Base-by-base conservation (phyloP, 2,329 filamentous ascomycete genomes). In the Magnaporthales sp. region DNA sequence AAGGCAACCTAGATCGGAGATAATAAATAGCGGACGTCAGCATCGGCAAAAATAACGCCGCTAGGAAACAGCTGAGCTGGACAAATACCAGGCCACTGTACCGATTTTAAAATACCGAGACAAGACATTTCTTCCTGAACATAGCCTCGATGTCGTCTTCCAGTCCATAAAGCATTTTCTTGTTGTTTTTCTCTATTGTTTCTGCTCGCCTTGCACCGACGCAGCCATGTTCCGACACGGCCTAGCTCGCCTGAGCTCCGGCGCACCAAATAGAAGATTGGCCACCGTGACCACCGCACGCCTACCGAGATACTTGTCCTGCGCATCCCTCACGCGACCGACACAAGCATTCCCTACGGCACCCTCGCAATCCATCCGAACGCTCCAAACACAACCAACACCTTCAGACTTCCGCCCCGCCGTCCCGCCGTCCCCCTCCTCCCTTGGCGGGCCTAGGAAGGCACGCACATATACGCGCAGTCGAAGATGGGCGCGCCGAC, bases 401-500 rank as follows among this genome's bases (percentile, higher is more conserved):
- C 24, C 31, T 15, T 46, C 32, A 13, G 80, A 81, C 68, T 91
- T 88, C 74, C 81, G 88, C 69, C 86, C 88, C 15, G 85, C 93
- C 71, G 83, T 86, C 0, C 93, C 93, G 6, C 93, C 93, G 0
- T 87, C 91, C 4, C 93, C 93, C 6, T 85, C 84, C 68, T 91
- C 91, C 51, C 84, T 98, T 31, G 92, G 92, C 65, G 87, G 85
- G 66, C 89, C 93, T 0, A 81, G 80, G 24, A 82, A 86, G 9
- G 88, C 91, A 11, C 92, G 90, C 74, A 84, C 89, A 67, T 96
- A 91, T 74, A 84, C 82, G 19, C 86, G 86, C 38, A 84, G 86
- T 26, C 84, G 89, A 66, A 91, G 86, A 84, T 96, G 91, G 90
- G 81, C 85, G n/a, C 90, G 92, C 38, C 87, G 92, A 60, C 76